Percentiles rank a stretch among this genome's conserved stretches.
Evolutionary conservation across 2,329 filamentous ascomycete species (phyloP).

Genomic region (Rutstroemia sydowiana): DNA sequence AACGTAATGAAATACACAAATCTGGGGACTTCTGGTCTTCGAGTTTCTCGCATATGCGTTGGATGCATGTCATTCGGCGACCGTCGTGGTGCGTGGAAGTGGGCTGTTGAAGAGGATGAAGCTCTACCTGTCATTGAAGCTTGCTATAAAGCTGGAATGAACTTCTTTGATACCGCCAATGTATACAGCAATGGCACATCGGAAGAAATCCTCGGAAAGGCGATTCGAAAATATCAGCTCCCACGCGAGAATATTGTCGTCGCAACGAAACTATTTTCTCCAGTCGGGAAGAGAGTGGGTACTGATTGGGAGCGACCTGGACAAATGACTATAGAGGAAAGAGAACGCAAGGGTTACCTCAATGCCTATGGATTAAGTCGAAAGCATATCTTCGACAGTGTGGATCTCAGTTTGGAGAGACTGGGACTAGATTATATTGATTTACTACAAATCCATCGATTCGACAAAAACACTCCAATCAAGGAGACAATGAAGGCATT

Average conservation of each 20-base stretch:
- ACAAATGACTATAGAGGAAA: constrained; percentile 36
- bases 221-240: constrained; percentile 50
- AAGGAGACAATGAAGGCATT: constrained; percentile 54
- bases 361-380: too few relatives aligned
- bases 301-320: too few relatives aligned
- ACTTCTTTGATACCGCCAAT: constrained; percentile 38
- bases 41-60: constrained; percentile 38
- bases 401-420: constrained; percentile 48
- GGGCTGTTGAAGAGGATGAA: background rate
- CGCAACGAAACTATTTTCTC: constrained; percentile 43
- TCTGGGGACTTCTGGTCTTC: constrained; percentile 54
- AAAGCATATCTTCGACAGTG: constrained; percentile 55
- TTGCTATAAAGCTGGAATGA: constrained; percentile 38
- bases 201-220: constrained; percentile 47
- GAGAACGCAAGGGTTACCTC: too few relatives aligned
- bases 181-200: constrained; percentile 47
- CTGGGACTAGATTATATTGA: constrained; percentile 50
- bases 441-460: constrained; percentile 51
- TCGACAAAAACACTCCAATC: constrained; percentile 41
- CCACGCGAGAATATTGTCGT: constrained; percentile 49
- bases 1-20: constrained; percentile 43
- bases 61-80: too few relatives aligned
- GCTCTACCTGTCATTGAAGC: too few relatives aligned
- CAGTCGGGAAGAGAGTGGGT: constrained; percentile 23
- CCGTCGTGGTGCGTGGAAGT: too few relatives aligned